A percentile compares a stretch with the other conserved stretches of the same genome.
Evolutionary conservation across 257 asterid species (phyloP).

Genomic region (Salvia hispanica): DNA sequence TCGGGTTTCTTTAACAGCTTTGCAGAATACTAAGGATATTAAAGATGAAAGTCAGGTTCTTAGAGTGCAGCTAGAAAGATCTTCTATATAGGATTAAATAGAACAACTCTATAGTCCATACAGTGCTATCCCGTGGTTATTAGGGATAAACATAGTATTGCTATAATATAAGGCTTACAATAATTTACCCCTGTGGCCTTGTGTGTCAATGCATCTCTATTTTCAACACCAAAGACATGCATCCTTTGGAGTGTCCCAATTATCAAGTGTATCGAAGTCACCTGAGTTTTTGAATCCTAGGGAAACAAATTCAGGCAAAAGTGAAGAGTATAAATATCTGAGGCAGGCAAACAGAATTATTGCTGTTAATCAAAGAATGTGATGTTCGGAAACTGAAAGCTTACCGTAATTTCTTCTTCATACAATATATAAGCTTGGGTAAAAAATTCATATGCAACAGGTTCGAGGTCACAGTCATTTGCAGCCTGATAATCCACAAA

Average conservation of each 20-base stretch:
- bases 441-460: constrained; percentile 97
- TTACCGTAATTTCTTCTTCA: constrained; percentile 97
- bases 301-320: constrained; percentile 31
- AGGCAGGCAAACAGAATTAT: constrained; percentile 10
- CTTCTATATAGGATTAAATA: constrained; percentile 5
- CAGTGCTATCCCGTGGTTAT: constrained; percentile 14
- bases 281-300: constrained; percentile 96
- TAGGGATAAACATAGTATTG: constrained; percentile 15
- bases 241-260: constrained; percentile 97
- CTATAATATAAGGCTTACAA: constrained; percentile 29
- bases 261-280: constrained; percentile 84
- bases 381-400: constrained; percentile 11
- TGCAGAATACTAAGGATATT: constrained; percentile 74
- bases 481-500: constrained; percentile 75
- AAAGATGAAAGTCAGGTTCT: constrained; percentile 29
- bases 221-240: constrained; percentile 94
- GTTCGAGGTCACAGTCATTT: constrained; percentile 91
- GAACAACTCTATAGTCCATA: not conserved
- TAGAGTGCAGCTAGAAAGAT: not conserved
- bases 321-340: constrained; percentile 18
- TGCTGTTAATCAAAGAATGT: constrained; percentile 9
- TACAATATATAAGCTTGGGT: constrained; percentile 96
- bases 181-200: constrained; percentile 94
- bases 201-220: constrained; percentile 95
- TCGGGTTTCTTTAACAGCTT: constrained; percentile 97